Conservation (phyloP, 2,329 filamentous ascomycete species). For the Kalaharituber pfeilii region DNA sequence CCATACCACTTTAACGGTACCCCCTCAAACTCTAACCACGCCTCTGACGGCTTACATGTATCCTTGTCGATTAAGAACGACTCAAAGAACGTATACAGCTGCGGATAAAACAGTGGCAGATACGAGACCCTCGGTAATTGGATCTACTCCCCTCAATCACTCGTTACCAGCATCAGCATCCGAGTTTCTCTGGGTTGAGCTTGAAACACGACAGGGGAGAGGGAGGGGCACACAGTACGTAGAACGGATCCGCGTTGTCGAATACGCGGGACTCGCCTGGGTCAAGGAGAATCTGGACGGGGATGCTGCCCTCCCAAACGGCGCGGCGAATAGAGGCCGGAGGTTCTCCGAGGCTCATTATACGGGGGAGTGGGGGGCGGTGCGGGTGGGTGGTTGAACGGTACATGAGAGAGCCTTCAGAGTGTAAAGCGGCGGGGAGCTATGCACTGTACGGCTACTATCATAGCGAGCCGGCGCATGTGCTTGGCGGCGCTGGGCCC, state of each 20-base stretch:
- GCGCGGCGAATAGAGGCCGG: conserved; percentile 16
- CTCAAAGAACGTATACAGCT: conserved; percentile 45
- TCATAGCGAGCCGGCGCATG: no score
- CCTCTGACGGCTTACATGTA: conserved; percentile 23
- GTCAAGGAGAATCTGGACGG: conserved; percentile 21
- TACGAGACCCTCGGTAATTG: conserved; percentile 50
- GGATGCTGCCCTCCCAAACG: conserved; percentile 22
- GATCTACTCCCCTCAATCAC: conserved; percentile 27
- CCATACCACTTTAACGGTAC: conserved; percentile 47
- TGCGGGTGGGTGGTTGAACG: background rate
- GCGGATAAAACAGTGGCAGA: conserved; percentile 46
- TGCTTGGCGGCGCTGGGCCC: no score
- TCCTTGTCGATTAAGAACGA: conserved; percentile 40
- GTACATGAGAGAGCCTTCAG: background rate
- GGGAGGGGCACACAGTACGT: conserved; percentile 16
- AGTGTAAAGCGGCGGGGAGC: no score
- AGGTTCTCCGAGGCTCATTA: background rate
- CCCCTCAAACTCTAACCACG: conserved; percentile 44
- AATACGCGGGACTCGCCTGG: conserved; percentile 21
- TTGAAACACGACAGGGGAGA: background rate
- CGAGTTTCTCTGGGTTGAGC: background rate
- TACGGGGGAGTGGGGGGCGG: background rate
- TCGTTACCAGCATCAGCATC: background rate
- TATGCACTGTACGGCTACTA: no score
- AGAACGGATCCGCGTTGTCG: conserved; percentile 21